phyloP scores from a whole-genome alignment of 1,139 yeast genomes.

The Debaryomycetaceae sp. region DNA sequence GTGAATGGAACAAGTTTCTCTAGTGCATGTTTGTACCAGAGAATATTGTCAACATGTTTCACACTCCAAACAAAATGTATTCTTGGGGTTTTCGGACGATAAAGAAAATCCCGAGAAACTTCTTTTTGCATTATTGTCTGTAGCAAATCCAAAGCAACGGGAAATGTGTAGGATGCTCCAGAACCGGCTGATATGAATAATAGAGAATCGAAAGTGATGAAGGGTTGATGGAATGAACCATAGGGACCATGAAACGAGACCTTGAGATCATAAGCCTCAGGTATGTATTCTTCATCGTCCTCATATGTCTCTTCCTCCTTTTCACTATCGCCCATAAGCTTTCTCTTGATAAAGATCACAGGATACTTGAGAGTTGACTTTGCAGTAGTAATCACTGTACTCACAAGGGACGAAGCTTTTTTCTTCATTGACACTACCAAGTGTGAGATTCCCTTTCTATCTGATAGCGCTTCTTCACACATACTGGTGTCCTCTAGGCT shows the following conservation, averaged over 20 bases:
- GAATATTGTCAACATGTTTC: constrained; percentile 18
- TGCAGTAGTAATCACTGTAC: neutral
- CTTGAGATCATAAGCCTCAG: constrained; percentile 19
- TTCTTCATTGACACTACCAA: neutral
- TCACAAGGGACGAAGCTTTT: neutral
- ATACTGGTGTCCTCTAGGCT: constrained; percentile 11
- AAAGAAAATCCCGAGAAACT: constrained; percentile 24
- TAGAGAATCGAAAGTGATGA: constrained; percentile 38
- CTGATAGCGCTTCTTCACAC: neutral
- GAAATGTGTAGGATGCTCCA: constrained; percentile 46
- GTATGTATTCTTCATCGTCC: constrained; percentile 1
- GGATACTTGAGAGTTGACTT: neutral
- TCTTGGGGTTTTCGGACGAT: constrained; percentile 26
- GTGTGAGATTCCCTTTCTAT: neutral
- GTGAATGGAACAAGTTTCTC: constrained; percentile 24
- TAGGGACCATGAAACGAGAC: constrained; percentile 43
- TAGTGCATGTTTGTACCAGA: constrained; percentile 37
- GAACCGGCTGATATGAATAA: constrained; percentile 43
- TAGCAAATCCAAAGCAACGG: constrained; percentile 40
- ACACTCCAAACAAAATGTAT: constrained; percentile 37
- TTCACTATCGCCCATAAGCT: neutral
- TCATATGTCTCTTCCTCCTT: neutral
- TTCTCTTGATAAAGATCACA: neutral
- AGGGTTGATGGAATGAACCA: constrained; percentile 41
- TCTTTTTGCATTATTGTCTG: constrained; percentile 23